Conservation (phyloP, 768 basidiomycete genomes). For the Boletus huronensis region DNA sequence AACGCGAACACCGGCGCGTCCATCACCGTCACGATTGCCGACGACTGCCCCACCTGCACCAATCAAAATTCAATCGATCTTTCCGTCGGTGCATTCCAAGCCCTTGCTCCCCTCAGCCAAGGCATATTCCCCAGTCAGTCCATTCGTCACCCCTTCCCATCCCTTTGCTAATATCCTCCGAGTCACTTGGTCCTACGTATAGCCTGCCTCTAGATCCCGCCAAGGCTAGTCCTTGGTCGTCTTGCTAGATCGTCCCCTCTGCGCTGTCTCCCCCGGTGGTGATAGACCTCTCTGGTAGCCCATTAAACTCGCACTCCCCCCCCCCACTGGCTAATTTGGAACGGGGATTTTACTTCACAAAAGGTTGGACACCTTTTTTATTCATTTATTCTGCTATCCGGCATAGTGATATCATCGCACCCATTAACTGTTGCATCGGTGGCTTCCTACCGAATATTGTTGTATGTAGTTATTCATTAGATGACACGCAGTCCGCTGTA, state of each 20-base stretch:
- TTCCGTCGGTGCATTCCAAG: conserved; percentile 62
- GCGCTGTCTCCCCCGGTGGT: conserved; percentile 43
- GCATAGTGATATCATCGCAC: conserved; percentile 11
- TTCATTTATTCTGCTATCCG: conserved; percentile 14
- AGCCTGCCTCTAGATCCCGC: conserved; percentile 7
- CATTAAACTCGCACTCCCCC: conserved; percentile 6
- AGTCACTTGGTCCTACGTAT: conserved; percentile 32
- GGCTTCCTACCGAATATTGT: conserved; percentile 11
- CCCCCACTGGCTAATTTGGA: background rate
- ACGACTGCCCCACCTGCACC: conserved; percentile 78
- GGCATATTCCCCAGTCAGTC: conserved; percentile 61
- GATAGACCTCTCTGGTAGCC: conserved; percentile 18
- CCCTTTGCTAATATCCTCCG: background rate
- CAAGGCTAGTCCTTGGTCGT: conserved; percentile 21
- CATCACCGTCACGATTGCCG: conserved; percentile 66
- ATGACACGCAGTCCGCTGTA: background rate
- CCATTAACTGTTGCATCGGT: conserved; percentile 4
- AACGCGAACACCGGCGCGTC: conserved; percentile 50
- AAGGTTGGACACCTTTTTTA: conserved; percentile 7
- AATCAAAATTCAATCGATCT: conserved; percentile 69
- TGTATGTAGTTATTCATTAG: conserved; percentile 7
- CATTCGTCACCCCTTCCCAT: background rate
- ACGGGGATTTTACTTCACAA: background rate
- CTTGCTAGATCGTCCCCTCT: conserved; percentile 24
- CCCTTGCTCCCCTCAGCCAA: conserved; percentile 44